Evolutionary conservation across 139 green algal genomes (phyloP), one percentile per base, ranked within the genome.

Genomic region (Chlamydomonas asymmetrica): DNA sequence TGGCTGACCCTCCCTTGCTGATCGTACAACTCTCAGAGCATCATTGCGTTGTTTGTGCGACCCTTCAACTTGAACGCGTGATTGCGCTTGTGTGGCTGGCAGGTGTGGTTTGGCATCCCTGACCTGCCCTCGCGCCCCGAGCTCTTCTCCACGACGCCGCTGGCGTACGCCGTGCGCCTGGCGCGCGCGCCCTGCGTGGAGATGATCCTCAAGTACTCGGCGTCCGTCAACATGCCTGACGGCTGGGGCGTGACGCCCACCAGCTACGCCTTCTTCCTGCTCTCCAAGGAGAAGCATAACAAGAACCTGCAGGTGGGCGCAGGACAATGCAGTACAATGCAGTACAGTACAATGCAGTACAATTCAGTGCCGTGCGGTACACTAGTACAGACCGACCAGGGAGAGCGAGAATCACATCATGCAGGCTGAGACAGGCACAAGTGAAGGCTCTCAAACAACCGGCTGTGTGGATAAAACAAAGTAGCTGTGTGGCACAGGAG

Each of bases 81-180:
- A n/a, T n/a, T n/a, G n/a, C n/a, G n/a, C n/a, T n/a, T n/a, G n/a
- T n/a, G n/a, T n/a, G n/a, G n/a, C n/a, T n/a, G n/a, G 20, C 67
- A 75, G 68, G 56, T 34, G 20, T 82, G 69, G 69, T 78, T 82
- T 25, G 71, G 71, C n/a, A 73, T 76, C 7, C 45, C 75, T 2
- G 54, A 71, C 45, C 66, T 84, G 71, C 78, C 78, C 25, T 68
- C 71, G 1, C 60, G 66, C 0, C 73, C 79, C 4, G 79, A 80
- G 52, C 72, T 84, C 38, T 45, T 61, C 27, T 45, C 48, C 16
- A 78, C 79, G 10, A 72, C 48, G 7, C 73, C 79, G 5, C 67
- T 84, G 40, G 54, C 81, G 25, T 69, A 81, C 41, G 79, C 79
- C 0, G 73, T 78, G n/a, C 73, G 79, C 20, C 52, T 84, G 65